Evolutionary conservation across 2,329 filamentous ascomycete genomes (phyloP).

Genomic region (Aspergillus ruber): DNA sequence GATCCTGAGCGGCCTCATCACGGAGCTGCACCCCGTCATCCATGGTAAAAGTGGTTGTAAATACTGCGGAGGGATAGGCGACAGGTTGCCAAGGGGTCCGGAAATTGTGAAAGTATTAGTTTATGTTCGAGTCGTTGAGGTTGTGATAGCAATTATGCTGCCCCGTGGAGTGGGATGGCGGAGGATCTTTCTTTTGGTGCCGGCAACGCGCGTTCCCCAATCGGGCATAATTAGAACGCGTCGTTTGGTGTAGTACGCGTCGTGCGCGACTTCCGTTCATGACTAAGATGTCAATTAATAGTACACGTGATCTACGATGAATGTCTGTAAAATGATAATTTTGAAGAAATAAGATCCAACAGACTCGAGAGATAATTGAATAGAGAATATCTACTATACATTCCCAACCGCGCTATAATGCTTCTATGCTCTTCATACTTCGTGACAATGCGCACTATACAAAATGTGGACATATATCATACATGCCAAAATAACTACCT

Average conservation of each 20-base stretch:
- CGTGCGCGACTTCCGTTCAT: slow-evolving; percentile 8
- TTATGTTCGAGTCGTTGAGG: slow-evolving; percentile 5
- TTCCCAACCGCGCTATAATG: too few relatives aligned
- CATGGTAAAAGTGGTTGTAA: slow-evolving; percentile 45
- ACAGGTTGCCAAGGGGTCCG: slow-evolving; percentile 7
- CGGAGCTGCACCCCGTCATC: slow-evolving; percentile 64
- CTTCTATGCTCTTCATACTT: too few relatives aligned
- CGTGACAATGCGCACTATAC: too few relatives aligned
- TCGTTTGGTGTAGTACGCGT: slow-evolving; percentile 7
- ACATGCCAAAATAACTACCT: not conserved
- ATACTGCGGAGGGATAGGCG: not conserved
- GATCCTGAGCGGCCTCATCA: slow-evolving; percentile 78
- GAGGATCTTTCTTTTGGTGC: slow-evolving; percentile 14
- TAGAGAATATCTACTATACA: too few relatives aligned
- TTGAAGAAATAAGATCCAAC: too few relatives aligned
- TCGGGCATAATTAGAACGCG: slow-evolving; percentile 31
- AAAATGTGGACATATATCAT: too few relatives aligned
- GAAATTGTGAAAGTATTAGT: not conserved
- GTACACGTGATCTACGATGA: too few relatives aligned
- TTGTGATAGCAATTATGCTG: slow-evolving; percentile 7
- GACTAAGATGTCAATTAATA: slow-evolving; percentile 9
- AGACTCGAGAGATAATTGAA: too few relatives aligned
- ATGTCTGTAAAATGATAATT: too few relatives aligned
- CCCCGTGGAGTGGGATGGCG: slow-evolving; percentile 11
- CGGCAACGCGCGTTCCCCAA: slow-evolving; percentile 20